Base-by-base conservation (phyloP, 2,329 filamentous ascomycete genomes). In the Orbilia blumenaviensis region DNA sequence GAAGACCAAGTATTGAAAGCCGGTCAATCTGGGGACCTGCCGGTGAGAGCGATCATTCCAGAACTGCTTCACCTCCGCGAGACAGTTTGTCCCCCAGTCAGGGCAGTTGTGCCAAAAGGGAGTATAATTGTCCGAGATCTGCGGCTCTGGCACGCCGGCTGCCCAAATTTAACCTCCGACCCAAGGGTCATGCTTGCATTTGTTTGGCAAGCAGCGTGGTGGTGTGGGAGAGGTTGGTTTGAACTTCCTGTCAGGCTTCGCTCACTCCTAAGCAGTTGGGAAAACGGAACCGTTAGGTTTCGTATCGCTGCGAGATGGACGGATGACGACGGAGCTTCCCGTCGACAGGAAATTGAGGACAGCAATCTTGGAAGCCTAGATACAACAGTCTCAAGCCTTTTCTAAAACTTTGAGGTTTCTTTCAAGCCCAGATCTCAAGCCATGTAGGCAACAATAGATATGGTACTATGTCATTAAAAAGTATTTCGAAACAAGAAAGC, bases 141-240 rank as follows among this genome's bases (percentile, higher is more conserved):
- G 63, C 82, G 88, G 23, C 84, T 89, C 3, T 90, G 88, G 88
- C 88, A 90, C 80, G 88, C 87, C 0, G 88, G 88, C 0, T 88
- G 89, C 86, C 88, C 88, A 0, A 90, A 90, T 78, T 79, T 81
- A 44, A 86, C 85, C 0, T 81, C 84, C 3, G 81, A 85, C 5
- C 84, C 86, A 14, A 82, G 87, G 25, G 84, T 89, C 16, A 89
- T 89, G 88, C 81, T 89, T n/a, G 87, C 87, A 54, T 66, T 66
- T 23, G 44, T 66, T 29, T 66, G 60, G 61, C 61, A 66, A 23
- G 44, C 61, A 12, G 34, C 44, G 8, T 66, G 61, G 61, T 66
- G 61, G 61, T 29, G 50, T 36, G 61, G 61, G 7, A 66, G 32
- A 29, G 23, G 44, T 21, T 52, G 25, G 34, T 52, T 66, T 25